Evolutionary conservation across 495 filamentous ascomycete genomes (phyloP).

Genomic region (Niebla homalea): DNA sequence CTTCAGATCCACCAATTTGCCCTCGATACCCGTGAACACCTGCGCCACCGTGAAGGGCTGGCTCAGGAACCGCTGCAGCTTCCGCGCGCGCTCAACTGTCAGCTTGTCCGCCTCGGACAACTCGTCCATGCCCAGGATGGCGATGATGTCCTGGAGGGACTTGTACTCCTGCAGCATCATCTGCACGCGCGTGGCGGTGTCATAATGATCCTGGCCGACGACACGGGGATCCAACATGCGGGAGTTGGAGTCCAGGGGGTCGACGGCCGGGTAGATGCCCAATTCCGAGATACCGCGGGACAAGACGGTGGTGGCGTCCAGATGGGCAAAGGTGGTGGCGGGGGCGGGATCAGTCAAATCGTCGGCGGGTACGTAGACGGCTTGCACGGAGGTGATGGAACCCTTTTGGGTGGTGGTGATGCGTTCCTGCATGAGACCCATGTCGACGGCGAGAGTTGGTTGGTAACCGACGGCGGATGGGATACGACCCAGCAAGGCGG

Average conservation of each 20-base stretch:
- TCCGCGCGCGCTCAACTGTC: constrained; percentile 98
- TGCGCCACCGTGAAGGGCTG: constrained; percentile 99
- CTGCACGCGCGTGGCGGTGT: constrained; percentile 86
- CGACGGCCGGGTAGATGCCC: constrained; percentile 99
- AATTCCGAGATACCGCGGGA: constrained; percentile 99
- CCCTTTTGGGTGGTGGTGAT: constrained; percentile 99
- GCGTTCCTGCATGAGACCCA: constrained; percentile 99
- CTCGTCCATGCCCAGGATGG: constrained; percentile 99
- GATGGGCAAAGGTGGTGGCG: constrained; percentile 98
- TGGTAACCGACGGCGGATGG: constrained; percentile 99
- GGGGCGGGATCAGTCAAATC: constrained; percentile 99
- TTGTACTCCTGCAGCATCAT: constrained; percentile 99
- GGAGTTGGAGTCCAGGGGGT: constrained; percentile 98
- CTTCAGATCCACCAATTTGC: constrained; percentile 92
- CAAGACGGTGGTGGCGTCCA: constrained; percentile 99
- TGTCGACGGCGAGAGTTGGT: constrained; percentile 98
- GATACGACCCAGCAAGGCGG: constrained; percentile 97
- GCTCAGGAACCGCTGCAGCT: constrained; percentile 97
- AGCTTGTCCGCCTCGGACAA: constrained; percentile 97
- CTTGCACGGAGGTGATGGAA: constrained; percentile 99
- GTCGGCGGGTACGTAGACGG: constrained; percentile 99
- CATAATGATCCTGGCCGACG: constrained; percentile 95
- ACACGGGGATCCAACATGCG: constrained; percentile 99
- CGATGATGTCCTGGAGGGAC: constrained; percentile 99
- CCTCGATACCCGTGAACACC: constrained; percentile 99